Base-by-base conservation (phyloP, 140 eudicot species). In the Erigeron philadelphicus region DNA sequence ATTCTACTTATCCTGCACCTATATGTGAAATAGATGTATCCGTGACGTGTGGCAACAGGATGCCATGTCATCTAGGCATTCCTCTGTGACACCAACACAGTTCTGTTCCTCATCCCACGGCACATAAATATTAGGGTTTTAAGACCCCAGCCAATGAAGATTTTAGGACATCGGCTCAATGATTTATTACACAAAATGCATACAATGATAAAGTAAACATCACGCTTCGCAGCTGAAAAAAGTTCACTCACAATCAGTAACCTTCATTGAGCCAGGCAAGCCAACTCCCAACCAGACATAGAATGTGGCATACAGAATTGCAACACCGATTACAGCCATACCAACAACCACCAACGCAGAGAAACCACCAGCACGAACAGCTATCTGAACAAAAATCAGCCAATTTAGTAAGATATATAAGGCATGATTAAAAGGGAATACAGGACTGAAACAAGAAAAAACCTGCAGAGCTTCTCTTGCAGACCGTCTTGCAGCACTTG, bases 391-490 rank as follows among this genome's bases (percentile, higher is more conserved):
- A 68, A 11, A 74, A 65, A 71, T 11, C 72, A 41, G 64, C 68
- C 72, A 75, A 21, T 44, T 72, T 43, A 77, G 19, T 47, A 25
- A 42, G 43, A 81, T 70, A 25, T 11, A 59, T 60, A 54, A 60
- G 73, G 38, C 38, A 15, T 19, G 40, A 58, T 71, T 31, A 57
- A 35, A 17, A 47, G 15, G 62, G 15, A 7, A n/a, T 23, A 58
- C 31, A 49, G 31, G 47, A 71, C 71, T 9, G 11, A 23, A 69
- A 61, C 61, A 64, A 45, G 54, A 70, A 38, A 43, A 50, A 62
- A 90, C 96, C 95, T 87, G 95, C 75, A 91, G 67, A 67, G 98
- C 98, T 73, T 92, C 98, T 75, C 98, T 86, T 50, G 98, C 95
- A 65, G 98, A 92, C 52, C 98, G 84, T 67, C 96, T 88, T 66